Evolutionary conservation across 441 rosid species (phyloP), one percentile per base, ranked within the genome.

Genomic region (Populus tomentosa): DNA sequence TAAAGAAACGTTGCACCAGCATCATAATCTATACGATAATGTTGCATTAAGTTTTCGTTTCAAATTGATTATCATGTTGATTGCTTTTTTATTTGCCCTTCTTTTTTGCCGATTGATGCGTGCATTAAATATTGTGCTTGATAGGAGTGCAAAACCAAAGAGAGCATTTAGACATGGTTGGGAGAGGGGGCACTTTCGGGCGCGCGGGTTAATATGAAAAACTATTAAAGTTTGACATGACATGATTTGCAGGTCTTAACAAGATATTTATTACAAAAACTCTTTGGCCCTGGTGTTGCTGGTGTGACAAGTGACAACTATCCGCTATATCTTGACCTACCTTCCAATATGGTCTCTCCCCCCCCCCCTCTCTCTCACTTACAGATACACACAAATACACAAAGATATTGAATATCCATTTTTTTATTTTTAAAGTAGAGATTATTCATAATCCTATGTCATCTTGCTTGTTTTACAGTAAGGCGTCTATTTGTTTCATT

Each of bases 311-410:
- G 90, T 72, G 90, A 88, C 64, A 73, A 82, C 56, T 83, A 79
- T 81, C 82, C 89, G 77, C 80, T 92, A 72, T 92, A 90, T 84
- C 94, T 88, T 68, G 95, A 95, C 84, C 93, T 94, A 78, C 97
- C 98, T 73, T 90, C 99, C 53, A 94, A 95, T 80, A 91, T 91
- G 97, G 99, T 93, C n/a, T 74, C n/a, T 76, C 66, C 67, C 75
- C 67, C 75, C 82, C 75, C 79, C 75, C 69, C 36, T 11, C 36
- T 50, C 38, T 35, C 69, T 7, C 70, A 3, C 67, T 1, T 26
- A 1, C 14, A 4, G 35, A 30, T 20, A 18, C 14, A n/a, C 35
- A 23, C 24, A 24, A 10, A 6, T 65, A 71, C 21, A 24, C 24
- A 53, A 5, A 20, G 6, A 14, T 28, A 38, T 14, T 21, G 67